Base-by-base conservation (phyloP, 148 eudicot genomes). In the Cornus florida region DNA sequence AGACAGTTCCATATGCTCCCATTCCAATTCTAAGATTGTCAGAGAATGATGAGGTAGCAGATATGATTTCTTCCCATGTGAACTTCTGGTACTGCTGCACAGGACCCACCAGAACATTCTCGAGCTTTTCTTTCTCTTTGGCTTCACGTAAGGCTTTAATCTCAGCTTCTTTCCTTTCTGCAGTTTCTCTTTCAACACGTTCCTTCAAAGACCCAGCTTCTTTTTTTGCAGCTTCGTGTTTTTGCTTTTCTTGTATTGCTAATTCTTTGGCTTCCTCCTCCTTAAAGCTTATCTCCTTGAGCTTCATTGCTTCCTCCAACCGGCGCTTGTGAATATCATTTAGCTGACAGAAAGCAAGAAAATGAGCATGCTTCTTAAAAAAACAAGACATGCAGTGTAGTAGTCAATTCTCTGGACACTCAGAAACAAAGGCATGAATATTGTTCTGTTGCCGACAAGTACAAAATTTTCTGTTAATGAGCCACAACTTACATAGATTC, bases 1-100 rank as follows among this genome's bases (percentile, higher is more conserved):
- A 95, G 31, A 95, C 97, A 62, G 91, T 85, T 79, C 99, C 99
- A 82, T 86, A 87, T 17, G 91, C 88, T 62, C 99, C 99, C 84
- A 81, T 87, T 80, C 99, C 97, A 64, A 93, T 87, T 73, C 82
- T 90, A 71, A 90, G 90, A 69, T 88, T 48, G 1, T 89, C 86
- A 38, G 85, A 85, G 60, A 95, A 92, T 7, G 90, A 88, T 64
- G 88, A 89, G 5, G 95, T 91, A 12, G 94, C 94, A 20, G 88
- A 76, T 39, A 79, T 88, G 23, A 93, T 93, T 69, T 95, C 99
- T 72, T 92, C 95, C 97, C 95, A 92, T 5, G 88, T 78, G 74
- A 92, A 90, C 69, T 80, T 84, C 41, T 86, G 97, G 86, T 90
- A 95, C 82, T 83, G 87, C 78, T 78, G 70, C 22, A 77, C 71